Base-by-base conservation (phyloP, 2,329 filamentous ascomycete species). In the Botryotinia narcissicola region DNA sequence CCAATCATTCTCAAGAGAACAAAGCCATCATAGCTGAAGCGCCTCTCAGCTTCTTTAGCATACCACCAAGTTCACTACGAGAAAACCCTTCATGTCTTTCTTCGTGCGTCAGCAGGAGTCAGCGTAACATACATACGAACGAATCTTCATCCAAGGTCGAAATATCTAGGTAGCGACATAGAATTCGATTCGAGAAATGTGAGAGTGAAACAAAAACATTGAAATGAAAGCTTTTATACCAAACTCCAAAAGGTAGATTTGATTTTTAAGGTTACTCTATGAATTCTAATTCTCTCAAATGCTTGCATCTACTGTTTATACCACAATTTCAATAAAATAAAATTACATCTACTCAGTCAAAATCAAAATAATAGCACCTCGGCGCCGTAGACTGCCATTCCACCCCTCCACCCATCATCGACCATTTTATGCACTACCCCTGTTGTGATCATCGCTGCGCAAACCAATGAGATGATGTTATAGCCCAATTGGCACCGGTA, bases 361-460 rank as follows among this genome's bases (percentile, higher is more conserved):
- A 68, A 54, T 29, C n/a, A 54, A 29, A 25, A 16, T 32, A n/a
- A 57, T 68, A 18, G 66, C 48, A 57, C 48, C 29, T 69, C 66
- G 51, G 66, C 29, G 66, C 48, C 66, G n/a, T 57, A 32, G 18
- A 69, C 14, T 62, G 16, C 46, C 29, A 40, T 57, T 37, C 37
- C n/a, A 66, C 51, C 46, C 68, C 35, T 37, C 37, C 29, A 37
- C 57, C 51, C 62, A 60, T 29, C 69, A 68, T 67, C 71, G 25
- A 12, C n/a, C 62, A 44, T 72, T 72, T 69, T 37, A 61, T 73
- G 66, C 71, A 73, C 51, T 14, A 32, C 54, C 71, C 71, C 63
- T 73, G 71, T 44, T 69, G 66, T 64, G 62, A 69, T 60, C 54
- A 69, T 59, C 54, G 22, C 51, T 51, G 32, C 25, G 22, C 37